Evolutionary conservation across 208 protist genomes (phyloP), one percentile per base, ranked within the genome.

Genomic region (Strigomonas culicis): DNA sequence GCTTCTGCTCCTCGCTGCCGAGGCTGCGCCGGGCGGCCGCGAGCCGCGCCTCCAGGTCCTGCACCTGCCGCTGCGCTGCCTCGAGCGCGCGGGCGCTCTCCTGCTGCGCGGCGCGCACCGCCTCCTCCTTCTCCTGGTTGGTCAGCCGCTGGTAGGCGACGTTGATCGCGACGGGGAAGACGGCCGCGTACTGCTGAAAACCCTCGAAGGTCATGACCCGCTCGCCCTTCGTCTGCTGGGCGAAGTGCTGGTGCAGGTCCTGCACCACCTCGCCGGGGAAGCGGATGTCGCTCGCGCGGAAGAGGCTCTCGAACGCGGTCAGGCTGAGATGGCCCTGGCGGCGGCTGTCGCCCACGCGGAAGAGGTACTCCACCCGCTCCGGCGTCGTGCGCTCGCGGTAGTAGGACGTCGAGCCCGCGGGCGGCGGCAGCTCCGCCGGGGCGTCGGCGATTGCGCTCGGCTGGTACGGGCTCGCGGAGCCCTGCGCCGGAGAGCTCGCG

Each of bases 91-190:
- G 59, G 24, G 22, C 47, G 21, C 46, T 81, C 1, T 85, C 73
- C 31, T 63, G 77, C 63, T 80, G 75, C 31, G 79, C 82, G n/a
- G 59, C 49, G 28, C 72, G 77, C 3, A 92, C 50, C 24, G 72
- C 77, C 70, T 79, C 69, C 49, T 82, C 74, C 7, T 74, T 70
- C 39, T 85, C 74, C 30, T 79, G 77, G 49, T 82, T 87, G n/a
- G 64, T 83, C 52, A 87, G 70, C 28, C 82, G 81, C 57, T 80
- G 72, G 57, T 89, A 92, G 7, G 78, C 73, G 56, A 92, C 77
- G 64, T 79, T 88, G 60, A 89, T 66, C n/a, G 82, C 72, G 11
- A 89, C 80, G 2, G 66, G 74, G 49, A 92, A 92, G 60, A 82
- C 70, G 10, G 47, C 55, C n/a, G 77, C 82, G 64, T 85, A 92